A percentile compares a stretch with the other conserved stretches of the same genome.
Conservation (phyloP, 164 flowering plant genomes). For the Stephania yunnanensis region DNA sequence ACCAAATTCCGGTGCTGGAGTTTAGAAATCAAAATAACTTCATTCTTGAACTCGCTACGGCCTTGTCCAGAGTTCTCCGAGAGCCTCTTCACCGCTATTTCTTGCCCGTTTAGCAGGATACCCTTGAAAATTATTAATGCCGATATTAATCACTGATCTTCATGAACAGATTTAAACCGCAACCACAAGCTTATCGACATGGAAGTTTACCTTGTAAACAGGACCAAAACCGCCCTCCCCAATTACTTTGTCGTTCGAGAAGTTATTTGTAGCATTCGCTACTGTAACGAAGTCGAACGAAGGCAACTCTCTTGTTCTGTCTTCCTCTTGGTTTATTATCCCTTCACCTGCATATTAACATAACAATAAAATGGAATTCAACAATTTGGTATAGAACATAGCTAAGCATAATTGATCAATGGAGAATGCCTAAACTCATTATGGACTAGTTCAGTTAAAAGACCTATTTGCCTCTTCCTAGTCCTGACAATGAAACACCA, state of each 20-base stretch:
- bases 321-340: not conserved
- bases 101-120: not conserved
- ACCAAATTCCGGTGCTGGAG: conserved; percentile 10
- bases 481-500: not conserved
- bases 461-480: not conserved
- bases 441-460: not conserved
- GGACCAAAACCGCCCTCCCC: conserved; percentile 9
- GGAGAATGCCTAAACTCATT: too few relatives aligned
- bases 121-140: not conserved
- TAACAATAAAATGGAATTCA: not conserved
- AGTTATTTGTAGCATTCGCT: not conserved
- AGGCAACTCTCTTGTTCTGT: not conserved
- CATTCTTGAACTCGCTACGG: not conserved
- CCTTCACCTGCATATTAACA: conserved; percentile 1
- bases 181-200: too few relatives aligned
- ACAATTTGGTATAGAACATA: not conserved
- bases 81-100: conserved; percentile 10
- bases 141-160: too few relatives aligned
- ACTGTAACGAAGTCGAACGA: conserved; percentile 3
- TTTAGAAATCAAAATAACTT: conserved; percentile 7
- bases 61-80: conserved; percentile 6
- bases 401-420: not conserved
- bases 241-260: not conserved
- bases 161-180: too few relatives aligned
- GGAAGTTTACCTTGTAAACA: conserved; percentile 6